Conservation (phyloP, 345 rosid genomes). For the Triadica sebifera region DNA sequence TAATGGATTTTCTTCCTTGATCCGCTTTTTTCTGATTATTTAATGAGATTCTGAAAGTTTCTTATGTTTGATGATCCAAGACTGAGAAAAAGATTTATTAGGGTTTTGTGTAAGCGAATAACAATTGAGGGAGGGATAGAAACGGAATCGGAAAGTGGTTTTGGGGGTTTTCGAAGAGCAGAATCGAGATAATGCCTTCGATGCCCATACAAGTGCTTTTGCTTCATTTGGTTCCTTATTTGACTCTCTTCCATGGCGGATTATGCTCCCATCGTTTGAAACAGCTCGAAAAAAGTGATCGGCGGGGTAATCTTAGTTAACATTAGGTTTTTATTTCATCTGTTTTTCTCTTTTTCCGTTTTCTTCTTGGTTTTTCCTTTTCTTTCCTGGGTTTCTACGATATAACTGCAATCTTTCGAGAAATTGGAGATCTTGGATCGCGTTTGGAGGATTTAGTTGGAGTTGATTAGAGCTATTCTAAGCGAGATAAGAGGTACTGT, state of each 20-base stretch:
- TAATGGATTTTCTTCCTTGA: neutral
- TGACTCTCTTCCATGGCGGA: constrained; percentile 57
- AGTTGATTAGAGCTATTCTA: neutral
- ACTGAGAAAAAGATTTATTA: neutral
- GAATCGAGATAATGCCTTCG: constrained; percentile 69
- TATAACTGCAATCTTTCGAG: neutral
- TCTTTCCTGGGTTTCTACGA: neutral
- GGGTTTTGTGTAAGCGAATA: constrained; percentile 4
- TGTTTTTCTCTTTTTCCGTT: neutral
- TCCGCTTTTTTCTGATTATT: neutral
- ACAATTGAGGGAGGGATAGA: neutral
- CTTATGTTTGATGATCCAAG: neutral
- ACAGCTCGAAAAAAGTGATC: constrained; percentile 81
- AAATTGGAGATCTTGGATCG: neutral
- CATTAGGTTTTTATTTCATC: constrained; percentile 16
- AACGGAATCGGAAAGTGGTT: constrained; percentile 19
- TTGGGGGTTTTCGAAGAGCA: constrained; percentile 58
- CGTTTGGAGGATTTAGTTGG: constrained; percentile 1
- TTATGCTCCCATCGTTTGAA: constrained; percentile 74
- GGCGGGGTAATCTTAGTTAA: constrained; percentile 98
- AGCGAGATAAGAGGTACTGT: neutral
- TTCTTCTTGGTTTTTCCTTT: constrained; percentile 3
- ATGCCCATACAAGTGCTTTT: constrained; percentile 48
- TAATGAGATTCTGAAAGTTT: neutral
- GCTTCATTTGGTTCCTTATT: constrained; percentile 47